Base-by-base conservation (phyloP, 441 rosid species). In the Gossypium davidsonii region DNA sequence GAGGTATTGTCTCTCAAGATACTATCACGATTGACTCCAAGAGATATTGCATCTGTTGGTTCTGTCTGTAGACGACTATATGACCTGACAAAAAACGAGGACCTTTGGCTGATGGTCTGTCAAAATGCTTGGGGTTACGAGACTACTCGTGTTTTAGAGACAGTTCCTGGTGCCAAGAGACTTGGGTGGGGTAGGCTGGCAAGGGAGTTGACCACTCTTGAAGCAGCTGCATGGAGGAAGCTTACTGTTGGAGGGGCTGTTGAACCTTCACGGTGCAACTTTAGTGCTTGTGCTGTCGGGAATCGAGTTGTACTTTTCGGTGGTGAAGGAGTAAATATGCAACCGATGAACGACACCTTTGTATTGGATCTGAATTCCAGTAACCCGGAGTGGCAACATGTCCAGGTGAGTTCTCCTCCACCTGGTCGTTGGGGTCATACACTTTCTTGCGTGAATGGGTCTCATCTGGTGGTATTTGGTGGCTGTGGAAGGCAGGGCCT, bases 341-440 rank as follows among this genome's bases (percentile, higher is more conserved):
- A 95, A 78, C 98, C 98, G 3, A 95, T 95, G 99, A 90, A 95
- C 67, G 99, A 95, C 76, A 95, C 98, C 2, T 92, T 95, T 79
- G 96, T 95, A 28, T 72, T 95, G 87, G 98, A 95, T 77, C 82
- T 94, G 55, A 89, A 88, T 78, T 87, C 98, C 15, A 89, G 81
- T 73, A 86, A 79, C 72, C 98, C 98, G 0, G 90, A 91, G 81
- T 94, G 98, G 99, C 86, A 90, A 74, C 90, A 88, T 42, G 93
- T 94, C 75, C 87, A 86, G 59, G 99, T 94, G 68, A 90, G 97
- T 82, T 94, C 98, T 62, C 94, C 99, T 53, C 99, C 99, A 39
- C 99, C 98, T 14, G 97, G 97, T 67, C 91, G 97, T 21, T 94
- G 99, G 99, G 98, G 99, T 60, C 99, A 94, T 73, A 91, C 99